These are phyloP conservation scores for Dryas drummondii DNA, from an alignment of 306 rosid species.

Conservation along the genomic window DNA sequence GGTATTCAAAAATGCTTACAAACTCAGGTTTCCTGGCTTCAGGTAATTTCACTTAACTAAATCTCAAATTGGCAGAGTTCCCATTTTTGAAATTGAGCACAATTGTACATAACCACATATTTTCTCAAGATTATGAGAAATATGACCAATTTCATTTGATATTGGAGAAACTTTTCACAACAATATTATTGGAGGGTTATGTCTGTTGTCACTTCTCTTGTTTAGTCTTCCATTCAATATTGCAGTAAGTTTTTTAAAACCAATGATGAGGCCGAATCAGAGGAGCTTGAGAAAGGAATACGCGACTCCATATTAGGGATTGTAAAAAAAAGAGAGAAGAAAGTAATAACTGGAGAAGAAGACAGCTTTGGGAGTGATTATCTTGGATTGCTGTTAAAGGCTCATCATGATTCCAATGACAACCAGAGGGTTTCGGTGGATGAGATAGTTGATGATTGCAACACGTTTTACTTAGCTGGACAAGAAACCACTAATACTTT, in stretches of 20 bases:
- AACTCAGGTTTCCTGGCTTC: conserved; percentile 19
- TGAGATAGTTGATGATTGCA: no score
- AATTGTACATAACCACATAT: no score
- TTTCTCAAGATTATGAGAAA: no score
- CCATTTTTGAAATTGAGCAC: no score
- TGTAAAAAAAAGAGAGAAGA: conserved; percentile 9
- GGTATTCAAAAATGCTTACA: background rate
- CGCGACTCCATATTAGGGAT: background rate
- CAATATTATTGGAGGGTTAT: background rate
- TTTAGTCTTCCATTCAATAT: background rate
- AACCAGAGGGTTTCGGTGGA: no score
- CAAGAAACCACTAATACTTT: no score
- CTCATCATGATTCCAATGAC: no score
- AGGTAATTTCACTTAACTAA: conserved; percentile 8
- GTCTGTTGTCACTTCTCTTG: background rate
- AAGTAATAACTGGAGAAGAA: background rate
- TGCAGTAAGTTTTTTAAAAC: conserved; percentile 12
- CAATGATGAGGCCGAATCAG: conserved; percentile 10
- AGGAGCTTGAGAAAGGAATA: conserved; percentile 13
- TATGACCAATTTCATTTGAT: no score
- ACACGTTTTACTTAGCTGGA: no score
- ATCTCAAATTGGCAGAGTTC: background rate
- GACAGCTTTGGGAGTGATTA: conserved; percentile 23
- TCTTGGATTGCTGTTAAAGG: no score
- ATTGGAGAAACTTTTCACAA: no score